Conservation (phyloP, 2,329 filamentous ascomycete species). For the Chalara sp. region DNA sequence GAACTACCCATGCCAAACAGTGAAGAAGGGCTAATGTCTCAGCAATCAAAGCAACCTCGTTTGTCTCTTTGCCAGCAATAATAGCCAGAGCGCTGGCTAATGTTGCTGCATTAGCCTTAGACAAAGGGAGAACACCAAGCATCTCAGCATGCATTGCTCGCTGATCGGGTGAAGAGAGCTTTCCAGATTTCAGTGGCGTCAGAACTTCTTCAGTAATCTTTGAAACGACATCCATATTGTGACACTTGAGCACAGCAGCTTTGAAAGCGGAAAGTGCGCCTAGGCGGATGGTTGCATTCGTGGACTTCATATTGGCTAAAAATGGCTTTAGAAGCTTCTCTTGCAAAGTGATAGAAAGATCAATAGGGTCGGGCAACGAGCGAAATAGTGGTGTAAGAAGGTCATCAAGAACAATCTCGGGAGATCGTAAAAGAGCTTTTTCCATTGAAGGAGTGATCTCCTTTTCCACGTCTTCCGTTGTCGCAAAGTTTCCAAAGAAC, state of each 20-base stretch:
- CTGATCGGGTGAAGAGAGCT: constrained; percentile 79
- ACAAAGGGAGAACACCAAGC: constrained; percentile 58
- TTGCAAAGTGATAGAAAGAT: constrained; percentile 69
- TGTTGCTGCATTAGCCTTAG: constrained; percentile 55
- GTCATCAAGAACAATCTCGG: constrained; percentile 80
- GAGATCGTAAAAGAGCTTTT: constrained; percentile 80
- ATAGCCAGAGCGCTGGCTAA: constrained; percentile 60
- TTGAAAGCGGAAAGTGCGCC: constrained; percentile 72
- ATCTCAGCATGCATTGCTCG: constrained; percentile 78
- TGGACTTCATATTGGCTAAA: constrained; percentile 86
- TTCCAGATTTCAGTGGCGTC: constrained; percentile 72
- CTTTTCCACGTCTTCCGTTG: constrained; percentile 65
- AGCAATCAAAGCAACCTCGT: constrained; percentile 71
- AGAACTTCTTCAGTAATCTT: constrained; percentile 74
- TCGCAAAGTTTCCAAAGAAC: constrained; percentile 75
- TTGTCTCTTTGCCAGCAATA: constrained; percentile 76
- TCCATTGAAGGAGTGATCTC: constrained; percentile 77
- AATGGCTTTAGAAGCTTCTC: constrained; percentile 76
- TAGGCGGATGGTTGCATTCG: constrained; percentile 68
- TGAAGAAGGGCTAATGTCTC: constrained; percentile 67
- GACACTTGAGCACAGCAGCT: constrained; percentile 56
- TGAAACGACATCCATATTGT: constrained; percentile 49
- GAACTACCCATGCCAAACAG: constrained; percentile 56
- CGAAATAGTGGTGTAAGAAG: constrained; percentile 67
- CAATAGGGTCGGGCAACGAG: constrained; percentile 62